Evolutionary conservation across 176 grass and related monocot species (phyloP).

Genomic region (Saccharum officinarum): DNA sequence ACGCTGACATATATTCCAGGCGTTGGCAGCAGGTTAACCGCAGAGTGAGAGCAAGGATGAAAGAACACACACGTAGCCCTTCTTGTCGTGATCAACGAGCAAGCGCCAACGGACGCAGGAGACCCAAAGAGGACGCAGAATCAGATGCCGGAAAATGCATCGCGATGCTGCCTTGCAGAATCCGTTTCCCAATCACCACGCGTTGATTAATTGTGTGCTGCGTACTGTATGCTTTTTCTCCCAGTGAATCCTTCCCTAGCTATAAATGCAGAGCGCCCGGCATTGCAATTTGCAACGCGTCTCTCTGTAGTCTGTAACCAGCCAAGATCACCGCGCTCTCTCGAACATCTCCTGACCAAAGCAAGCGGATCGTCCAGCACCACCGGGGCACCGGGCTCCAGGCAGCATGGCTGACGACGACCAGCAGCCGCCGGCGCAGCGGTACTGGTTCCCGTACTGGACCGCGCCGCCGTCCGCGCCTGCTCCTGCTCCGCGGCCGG

Average conservation of each 20-base stretch:
- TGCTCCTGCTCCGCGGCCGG: background rate
- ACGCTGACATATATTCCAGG: background rate
- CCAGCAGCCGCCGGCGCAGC: constrained; percentile 25
- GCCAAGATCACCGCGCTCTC: background rate
- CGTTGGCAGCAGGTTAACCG: background rate
- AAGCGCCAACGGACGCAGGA: background rate
- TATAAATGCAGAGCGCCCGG: constrained; percentile 2
- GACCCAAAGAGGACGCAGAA: constrained; percentile 2
- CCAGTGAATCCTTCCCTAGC: background rate
- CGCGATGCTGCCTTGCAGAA: background rate
- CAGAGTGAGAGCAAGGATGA: background rate
- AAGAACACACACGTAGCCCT: constrained; percentile 1
- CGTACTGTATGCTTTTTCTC: background rate
- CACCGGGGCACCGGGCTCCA: background rate
- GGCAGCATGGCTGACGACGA: constrained; percentile 39
- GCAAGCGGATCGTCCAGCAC: background rate
- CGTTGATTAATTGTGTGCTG: background rate
- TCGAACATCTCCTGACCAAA: background rate
- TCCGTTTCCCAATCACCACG: background rate
- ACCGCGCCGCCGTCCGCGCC: background rate
- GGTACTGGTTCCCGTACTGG: constrained; percentile 48
- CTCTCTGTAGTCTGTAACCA: background rate
- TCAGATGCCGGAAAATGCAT: background rate
- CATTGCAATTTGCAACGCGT: background rate
- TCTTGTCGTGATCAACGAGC: background rate